phyloP scores from a whole-genome alignment of 805 yeast genomes.

The Teunomyces panamensis region DNA sequence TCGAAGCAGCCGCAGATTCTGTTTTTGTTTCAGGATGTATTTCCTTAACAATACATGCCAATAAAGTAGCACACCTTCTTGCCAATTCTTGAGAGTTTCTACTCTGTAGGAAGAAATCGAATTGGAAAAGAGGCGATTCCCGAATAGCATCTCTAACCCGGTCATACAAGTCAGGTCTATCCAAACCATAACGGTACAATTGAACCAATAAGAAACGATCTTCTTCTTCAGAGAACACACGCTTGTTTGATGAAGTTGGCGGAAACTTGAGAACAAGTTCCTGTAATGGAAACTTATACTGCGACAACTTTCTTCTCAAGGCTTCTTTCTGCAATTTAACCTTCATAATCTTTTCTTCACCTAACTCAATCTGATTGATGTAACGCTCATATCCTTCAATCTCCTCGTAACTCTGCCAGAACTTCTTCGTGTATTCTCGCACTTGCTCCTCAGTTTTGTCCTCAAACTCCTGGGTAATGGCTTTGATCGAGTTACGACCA shows the following conservation, averaged over 20 bases:
- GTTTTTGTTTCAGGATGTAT: constrained; percentile 12
- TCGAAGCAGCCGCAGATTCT: constrained; percentile 2
- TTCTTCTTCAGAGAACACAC: constrained; percentile 79
- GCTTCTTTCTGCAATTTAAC: constrained; percentile 72
- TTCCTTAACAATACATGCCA: constrained; percentile 74
- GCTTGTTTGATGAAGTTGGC: constrained; percentile 61
- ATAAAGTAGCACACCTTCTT: constrained; percentile 76
- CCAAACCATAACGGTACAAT: constrained; percentile 77
- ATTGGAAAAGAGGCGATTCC: constrained; percentile 72
- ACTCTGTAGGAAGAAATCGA: constrained; percentile 84
- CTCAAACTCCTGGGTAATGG: constrained; percentile 76
- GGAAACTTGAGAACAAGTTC: constrained; percentile 72
- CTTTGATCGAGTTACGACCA: constrained; percentile 72
- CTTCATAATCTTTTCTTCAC: constrained; percentile 77
- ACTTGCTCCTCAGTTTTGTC: constrained; percentile 82
- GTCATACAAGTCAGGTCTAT: constrained; percentile 75
- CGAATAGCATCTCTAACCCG: constrained; percentile 71
- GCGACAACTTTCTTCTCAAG: constrained; percentile 68
- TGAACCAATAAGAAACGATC: constrained; percentile 84
- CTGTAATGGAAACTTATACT: constrained; percentile 72
- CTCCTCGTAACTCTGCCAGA: constrained; percentile 76
- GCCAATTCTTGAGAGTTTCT: constrained; percentile 74
- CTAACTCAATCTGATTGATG: constrained; percentile 75
- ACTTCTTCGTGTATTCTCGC: constrained; percentile 67
- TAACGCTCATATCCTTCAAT: constrained; percentile 90